Evolutionary conservation across 140 eudicot genomes (phyloP).

Genomic region (Anethum foeniculum): DNA sequence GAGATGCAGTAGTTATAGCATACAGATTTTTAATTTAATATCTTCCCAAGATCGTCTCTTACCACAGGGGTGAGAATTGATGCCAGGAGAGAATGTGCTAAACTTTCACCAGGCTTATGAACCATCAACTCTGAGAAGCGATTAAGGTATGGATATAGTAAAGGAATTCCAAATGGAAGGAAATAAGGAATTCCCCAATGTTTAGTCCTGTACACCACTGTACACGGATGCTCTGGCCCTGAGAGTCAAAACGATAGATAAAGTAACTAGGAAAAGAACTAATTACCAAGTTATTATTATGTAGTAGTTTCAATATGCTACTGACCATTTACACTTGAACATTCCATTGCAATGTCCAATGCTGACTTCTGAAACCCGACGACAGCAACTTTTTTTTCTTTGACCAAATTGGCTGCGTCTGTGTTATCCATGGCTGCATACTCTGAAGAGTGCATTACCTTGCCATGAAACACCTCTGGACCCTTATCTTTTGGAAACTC

Average conservation of each 20-base stretch:
- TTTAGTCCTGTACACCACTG: slow-evolving; percentile 37
- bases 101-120: slow-evolving; percentile 63
- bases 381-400: slow-evolving; percentile 39
- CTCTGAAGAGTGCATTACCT: slow-evolving; percentile 53
- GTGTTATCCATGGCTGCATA: slow-evolving; percentile 41
- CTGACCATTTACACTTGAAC: slow-evolving; percentile 46
- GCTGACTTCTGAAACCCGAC: slow-evolving; percentile 60
- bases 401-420: slow-evolving; percentile 28
- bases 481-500: slow-evolving; percentile 41
- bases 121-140: slow-evolving; percentile 54
- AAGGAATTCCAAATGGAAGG: slow-evolving; percentile 52
- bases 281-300: background rate
- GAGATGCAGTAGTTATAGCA: background rate
- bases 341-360: slow-evolving; percentile 53
- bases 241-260: background rate
- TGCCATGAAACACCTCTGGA: slow-evolving; percentile 51
- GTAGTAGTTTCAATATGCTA: background rate
- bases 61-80: slow-evolving; percentile 51
- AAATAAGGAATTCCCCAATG: slow-evolving; percentile 50
- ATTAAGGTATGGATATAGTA: slow-evolving; percentile 31
- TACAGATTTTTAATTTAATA: background rate
- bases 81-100: slow-evolving; percentile 37
- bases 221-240: slow-evolving; percentile 64
- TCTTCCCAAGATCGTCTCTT: background rate
- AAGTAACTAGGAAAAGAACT: background rate